Percentiles rank a stretch among this genome's conserved stretches.
Conservation (phyloP, 176 grass and related monocot genomes). For the Eleusine coracana region DNA sequence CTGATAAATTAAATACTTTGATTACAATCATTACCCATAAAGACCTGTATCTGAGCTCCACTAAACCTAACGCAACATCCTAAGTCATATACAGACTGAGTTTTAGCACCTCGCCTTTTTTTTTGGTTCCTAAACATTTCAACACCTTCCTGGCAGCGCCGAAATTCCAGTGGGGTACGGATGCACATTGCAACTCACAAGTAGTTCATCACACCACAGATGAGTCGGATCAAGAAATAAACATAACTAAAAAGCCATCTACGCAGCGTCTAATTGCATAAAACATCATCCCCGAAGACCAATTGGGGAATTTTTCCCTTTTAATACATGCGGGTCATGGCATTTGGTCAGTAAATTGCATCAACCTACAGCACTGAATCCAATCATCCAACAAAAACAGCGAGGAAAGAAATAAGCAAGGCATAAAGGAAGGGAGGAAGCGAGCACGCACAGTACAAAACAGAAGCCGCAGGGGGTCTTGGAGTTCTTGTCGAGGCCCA, state of each 20-base stretch:
- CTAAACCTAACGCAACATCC: background rate
- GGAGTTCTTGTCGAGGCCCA: constrained; percentile 92
- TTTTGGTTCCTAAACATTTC: background rate
- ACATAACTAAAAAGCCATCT: constrained; percentile 3
- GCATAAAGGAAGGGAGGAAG: background rate
- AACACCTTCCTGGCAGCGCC: background rate
- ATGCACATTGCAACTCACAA: background rate
- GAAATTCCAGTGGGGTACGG: background rate
- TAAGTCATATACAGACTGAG: background rate
- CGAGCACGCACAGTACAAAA: constrained; percentile 65
- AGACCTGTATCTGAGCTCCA: constrained; percentile 8
- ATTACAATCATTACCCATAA: background rate
- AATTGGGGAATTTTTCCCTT: background rate
- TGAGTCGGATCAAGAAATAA: constrained; percentile 9
- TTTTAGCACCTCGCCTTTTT: background rate
- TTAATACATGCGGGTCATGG: background rate
- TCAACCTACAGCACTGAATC: constrained; percentile 17
- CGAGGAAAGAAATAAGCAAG: background rate
- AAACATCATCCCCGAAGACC: background rate
- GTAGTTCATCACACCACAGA: background rate
- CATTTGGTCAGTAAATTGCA: background rate
- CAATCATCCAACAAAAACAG: constrained; percentile 10
- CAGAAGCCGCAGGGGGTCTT: constrained; percentile 99
- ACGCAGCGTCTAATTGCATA: constrained; percentile 16
- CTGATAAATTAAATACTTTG: constrained; percentile 3